phyloP scores from a whole-genome alignment of 106 monocot species.

The Gastrodia elata region DNA sequence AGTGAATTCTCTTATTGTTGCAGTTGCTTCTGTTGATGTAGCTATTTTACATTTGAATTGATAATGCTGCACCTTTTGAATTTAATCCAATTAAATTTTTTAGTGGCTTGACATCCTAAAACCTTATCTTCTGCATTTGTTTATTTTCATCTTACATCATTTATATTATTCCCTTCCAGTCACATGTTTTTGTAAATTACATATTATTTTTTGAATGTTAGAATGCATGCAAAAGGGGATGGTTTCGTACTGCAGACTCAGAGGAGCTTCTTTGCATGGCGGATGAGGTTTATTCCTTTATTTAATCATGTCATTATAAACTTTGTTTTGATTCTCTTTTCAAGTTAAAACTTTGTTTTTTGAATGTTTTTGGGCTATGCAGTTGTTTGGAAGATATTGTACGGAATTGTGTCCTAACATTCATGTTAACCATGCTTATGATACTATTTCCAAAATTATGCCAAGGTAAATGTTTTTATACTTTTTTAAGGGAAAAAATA shows the following conservation, averaged over 20 bases:
- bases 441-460: conserved; percentile 37
- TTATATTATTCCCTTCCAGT: not conserved
- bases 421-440: conserved; percentile 14
- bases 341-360: conserved; percentile 12
- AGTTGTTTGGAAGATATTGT: conserved; percentile 44
- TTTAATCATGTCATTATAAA: not conserved
- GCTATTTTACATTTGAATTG: not conserved
- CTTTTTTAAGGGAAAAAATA: not conserved
- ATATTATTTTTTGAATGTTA: conserved; percentile 3
- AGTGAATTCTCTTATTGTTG: not conserved
- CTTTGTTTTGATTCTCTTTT: not conserved
- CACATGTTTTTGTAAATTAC: not conserved
- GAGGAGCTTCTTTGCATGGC: conserved; percentile 17
- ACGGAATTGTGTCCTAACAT: conserved; percentile 8
- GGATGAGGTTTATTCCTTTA: conserved; percentile 14
- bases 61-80: not conserved
- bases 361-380: conserved; percentile 8
- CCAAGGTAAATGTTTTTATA: conserved; percentile 28
- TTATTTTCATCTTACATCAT: not conserved
- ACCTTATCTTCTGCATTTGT: not conserved
- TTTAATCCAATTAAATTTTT: not conserved
- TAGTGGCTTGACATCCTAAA: not conserved
- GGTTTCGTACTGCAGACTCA: conserved; percentile 11
- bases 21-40: not conserved
- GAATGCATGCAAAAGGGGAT: conserved; percentile 19